Evolutionary conservation across 75 land plant genomes (phyloP).

Genomic region (Isoetes taiwanensis): DNA sequence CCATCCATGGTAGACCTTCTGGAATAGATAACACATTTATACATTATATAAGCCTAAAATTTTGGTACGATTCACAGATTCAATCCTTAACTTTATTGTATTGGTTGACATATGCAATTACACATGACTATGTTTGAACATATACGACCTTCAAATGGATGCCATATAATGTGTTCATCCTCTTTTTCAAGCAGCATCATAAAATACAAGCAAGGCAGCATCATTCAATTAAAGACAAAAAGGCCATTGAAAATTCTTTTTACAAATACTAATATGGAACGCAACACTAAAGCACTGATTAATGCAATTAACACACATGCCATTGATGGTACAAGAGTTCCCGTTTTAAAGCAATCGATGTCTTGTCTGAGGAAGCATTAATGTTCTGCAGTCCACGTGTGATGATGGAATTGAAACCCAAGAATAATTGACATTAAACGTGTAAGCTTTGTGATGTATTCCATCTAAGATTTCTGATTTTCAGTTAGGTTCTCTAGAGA

Average conservation of each 20-base stretch:
- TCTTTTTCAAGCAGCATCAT: conserved; percentile 58
- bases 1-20: conserved; percentile 92
- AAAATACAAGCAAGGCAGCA: conserved; percentile 47
- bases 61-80: not conserved
- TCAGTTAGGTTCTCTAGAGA: too few relatives aligned
- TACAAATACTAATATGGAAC: conserved; percentile 80
- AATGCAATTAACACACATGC: conserved; percentile 72
- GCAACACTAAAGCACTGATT: conserved; percentile 87
- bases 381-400: conserved; percentile 49
- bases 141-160: too few relatives aligned
- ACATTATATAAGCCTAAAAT: too few relatives aligned
- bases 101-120: too few relatives aligned
- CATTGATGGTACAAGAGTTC: conserved; percentile 64
- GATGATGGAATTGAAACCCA: too few relatives aligned
- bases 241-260: conserved; percentile 71
- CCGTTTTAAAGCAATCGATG: conserved; percentile 68
- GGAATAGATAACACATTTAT: conserved; percentile 97
- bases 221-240: conserved; percentile 38
- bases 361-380: conserved; percentile 58
- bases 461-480: too few relatives aligned
- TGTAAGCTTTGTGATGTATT: too few relatives aligned
- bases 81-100: not conserved
- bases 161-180: too few relatives aligned
- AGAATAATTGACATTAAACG: not conserved
- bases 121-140: too few relatives aligned